Base-by-base conservation (phyloP, 805 yeast genomes). In the Scheffersomyces amazonensis region DNA sequence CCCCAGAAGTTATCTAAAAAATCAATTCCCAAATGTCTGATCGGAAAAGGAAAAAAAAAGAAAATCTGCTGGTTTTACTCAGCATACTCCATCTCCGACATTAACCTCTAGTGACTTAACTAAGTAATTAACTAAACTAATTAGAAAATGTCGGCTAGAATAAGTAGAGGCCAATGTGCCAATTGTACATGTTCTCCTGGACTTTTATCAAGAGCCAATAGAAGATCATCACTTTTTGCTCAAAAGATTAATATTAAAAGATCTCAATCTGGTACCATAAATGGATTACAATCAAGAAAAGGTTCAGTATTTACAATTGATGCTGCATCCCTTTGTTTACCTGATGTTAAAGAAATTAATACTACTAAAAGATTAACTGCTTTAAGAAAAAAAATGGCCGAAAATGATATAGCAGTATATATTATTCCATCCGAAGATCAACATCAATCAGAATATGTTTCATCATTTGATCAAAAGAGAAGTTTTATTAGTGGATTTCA, bases 111-210 rank as follows among this genome's bases (percentile, higher is more conserved):
- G n/a, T n/a, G n/a, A n/a, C n/a, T n/a, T n/a, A n/a, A n/a, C n/a
- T n/a, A n/a, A n/a, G n/a, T n/a, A n/a, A n/a, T n/a, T n/a, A n/a
- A n/a, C n/a, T n/a, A n/a, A n/a, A n/a, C n/a, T n/a, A n/a, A n/a
- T n/a, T n/a, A n/a, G n/a, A 21, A 21, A 5, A 24, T 24, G 28
- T 24, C 28, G 7, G 28, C 56, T 33, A 63, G 64, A 52, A 62
- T 66, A 6, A 45, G 61, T 11, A 59, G 75, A 50, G 69, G 64
- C 11, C 71, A 66, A 50, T 86, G 93, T 56, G 70, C 75, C 34
- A 80, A 85, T 63, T 86, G 95, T 65, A 83, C 88, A 2, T 86
- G 95, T 56, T 83, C 91, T 0, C 93, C 93, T 4, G 95, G 95
- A 3, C 65, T 86, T 31, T 60, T 86, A 34, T 80, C 88, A 21